phyloP scores from a whole-genome alignment of 208 protist genomes.

The Crithidia acanthocephali region DNA sequence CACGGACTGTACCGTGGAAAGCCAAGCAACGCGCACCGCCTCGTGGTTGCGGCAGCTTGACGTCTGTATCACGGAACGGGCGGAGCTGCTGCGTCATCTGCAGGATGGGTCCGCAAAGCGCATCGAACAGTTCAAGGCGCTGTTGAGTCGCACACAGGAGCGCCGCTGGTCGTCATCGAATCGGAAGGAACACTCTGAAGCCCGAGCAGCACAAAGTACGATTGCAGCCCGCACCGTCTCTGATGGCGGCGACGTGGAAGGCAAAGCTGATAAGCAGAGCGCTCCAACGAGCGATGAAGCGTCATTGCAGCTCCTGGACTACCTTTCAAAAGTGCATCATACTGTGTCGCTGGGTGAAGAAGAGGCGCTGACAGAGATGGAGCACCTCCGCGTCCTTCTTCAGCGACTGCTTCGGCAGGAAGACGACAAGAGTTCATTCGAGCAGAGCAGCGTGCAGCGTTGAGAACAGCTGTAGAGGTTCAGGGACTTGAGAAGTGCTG shows the following conservation, averaged over 20 bases:
- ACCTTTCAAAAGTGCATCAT: conserved; percentile 14
- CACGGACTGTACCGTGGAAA: too few relatives aligned
- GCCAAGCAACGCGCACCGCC: too few relatives aligned
- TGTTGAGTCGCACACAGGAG: background rate
- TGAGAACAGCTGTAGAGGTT: too few relatives aligned
- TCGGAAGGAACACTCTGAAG: background rate
- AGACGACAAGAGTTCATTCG: background rate
- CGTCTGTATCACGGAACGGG: conserved; percentile 20
- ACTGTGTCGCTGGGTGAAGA: conserved; percentile 38
- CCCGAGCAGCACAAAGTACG: too few relatives aligned
- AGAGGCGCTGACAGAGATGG: conserved; percentile 36
- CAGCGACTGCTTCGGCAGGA: conserved; percentile 9
- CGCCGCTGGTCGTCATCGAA: background rate
- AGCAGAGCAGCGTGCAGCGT: background rate
- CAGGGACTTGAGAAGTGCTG: too few relatives aligned
- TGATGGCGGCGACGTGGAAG: background rate
- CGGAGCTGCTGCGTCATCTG: conserved; percentile 10
- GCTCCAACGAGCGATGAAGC: background rate
- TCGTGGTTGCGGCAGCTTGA: conserved; percentile 13
- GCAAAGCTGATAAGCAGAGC: background rate
- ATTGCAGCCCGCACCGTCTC: background rate
- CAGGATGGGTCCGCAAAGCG: background rate
- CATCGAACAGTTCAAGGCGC: background rate
- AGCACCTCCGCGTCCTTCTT: conserved; percentile 40
- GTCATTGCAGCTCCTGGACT: background rate